phyloP scores from a whole-genome alignment of 1,139 yeast species.

The Kodamaea arcana region DNA sequence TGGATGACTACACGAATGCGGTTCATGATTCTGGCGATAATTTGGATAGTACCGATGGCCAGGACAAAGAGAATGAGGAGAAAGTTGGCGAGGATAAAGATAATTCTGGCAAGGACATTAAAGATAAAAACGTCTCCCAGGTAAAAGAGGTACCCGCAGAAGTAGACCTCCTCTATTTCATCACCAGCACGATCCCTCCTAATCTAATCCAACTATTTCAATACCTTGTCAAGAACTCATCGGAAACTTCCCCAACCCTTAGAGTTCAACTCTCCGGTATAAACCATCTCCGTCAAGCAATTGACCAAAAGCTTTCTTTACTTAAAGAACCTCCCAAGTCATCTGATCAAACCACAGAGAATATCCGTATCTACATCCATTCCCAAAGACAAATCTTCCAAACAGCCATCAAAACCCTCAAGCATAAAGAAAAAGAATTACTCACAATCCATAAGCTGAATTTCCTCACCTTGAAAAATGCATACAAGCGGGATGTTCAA shows the following conservation, averaged over 20 bases:
- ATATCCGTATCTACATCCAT: conserved; percentile 16
- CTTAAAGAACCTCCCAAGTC: conserved; percentile 19
- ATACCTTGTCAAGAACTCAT: conserved; percentile 40
- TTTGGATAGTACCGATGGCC: neutral
- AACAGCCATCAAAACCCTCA: conserved; percentile 43
- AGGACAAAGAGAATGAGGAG: too few species aligned
- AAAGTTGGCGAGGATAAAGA: too few species aligned
- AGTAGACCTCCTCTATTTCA: conserved; percentile 45
- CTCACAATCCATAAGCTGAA: conserved; percentile 41
- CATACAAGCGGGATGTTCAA: conserved; percentile 50
- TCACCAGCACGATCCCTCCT: conserved; percentile 41
- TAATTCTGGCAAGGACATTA: conserved; percentile 8
- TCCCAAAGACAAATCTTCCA: conserved; percentile 49
- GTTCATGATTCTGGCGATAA: conserved; percentile 14
- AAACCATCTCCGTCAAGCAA: conserved; percentile 50
- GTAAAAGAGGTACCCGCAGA: conserved; percentile 9
- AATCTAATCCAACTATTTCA: conserved; percentile 50
- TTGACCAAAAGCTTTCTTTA: conserved; percentile 40
- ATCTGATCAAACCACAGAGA: conserved; percentile 13
- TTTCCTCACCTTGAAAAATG: conserved; percentile 49
- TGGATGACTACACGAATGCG: conserved; percentile 46
- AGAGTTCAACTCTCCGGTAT: conserved; percentile 59
- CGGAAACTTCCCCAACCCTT: conserved; percentile 36
- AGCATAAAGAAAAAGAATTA: conserved; percentile 47
- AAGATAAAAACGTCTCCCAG: conserved; percentile 3